Evolutionary conservation across 2,329 filamentous ascomycete species (phyloP), one percentile per base, ranked within the genome.

Genomic region (Ampelomyces quisqualis): DNA sequence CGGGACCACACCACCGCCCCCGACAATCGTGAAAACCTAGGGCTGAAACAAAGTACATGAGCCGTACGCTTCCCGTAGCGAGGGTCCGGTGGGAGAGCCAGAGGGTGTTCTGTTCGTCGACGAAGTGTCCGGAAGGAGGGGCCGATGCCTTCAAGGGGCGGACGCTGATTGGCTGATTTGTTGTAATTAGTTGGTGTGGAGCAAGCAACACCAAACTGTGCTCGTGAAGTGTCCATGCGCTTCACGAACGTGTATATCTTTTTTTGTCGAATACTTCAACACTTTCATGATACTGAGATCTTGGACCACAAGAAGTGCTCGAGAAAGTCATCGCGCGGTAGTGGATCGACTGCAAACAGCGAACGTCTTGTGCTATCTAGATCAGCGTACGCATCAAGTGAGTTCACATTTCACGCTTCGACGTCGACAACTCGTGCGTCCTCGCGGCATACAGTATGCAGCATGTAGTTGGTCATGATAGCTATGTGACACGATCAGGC

Each of bases 31-130:
- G 47, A 44, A 21, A 40, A 46, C 48, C 51, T 58, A 55, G 49
- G 51, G 51, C 53, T 61, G 53, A 58, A 64, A 57, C 49, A 43
- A 21, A 40, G 47, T 57, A 47, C 46, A 50, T 58, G 53, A 45
- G 48, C 52, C 45, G 51, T 52, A 48, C 40, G 49, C 44, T 42
- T 53, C 48, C 58, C 54, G 55, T 52, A 34, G 34, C 30, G 36
- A 55, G 52, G 48, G 49, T 40, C 41, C 60, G 55, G 58, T 60
- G 57, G 59, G 54, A 54, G 57, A 62, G 51, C 55, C 62, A 55
- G 52, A 55, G 45, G 28, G 35, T 13, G 19, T 13, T 32, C 13
- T 33, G 41, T 39, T 36, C 29, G 32, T 45, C 26, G 40, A 39
- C 28, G 28, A 38, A 33, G 43, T 19, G 34, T 23, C 44, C 55